phyloP scores from a whole-genome alignment of 352 stramenopile genomes.

The Pythium oligandrum region DNA sequence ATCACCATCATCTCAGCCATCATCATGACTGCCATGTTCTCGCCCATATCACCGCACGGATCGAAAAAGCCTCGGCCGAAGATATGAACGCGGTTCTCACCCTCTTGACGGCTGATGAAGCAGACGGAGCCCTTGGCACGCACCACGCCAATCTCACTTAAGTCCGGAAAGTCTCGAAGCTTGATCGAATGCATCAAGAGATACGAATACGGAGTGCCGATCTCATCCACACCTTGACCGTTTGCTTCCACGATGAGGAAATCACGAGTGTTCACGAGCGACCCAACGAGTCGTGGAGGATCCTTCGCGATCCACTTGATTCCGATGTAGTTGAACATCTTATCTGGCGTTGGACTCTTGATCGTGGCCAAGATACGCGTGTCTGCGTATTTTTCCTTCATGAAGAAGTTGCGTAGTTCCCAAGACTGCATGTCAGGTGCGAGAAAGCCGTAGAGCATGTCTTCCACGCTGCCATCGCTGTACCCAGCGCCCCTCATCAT shows the following conservation, averaged over 20 bases:
- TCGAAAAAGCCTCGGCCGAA: conserved; percentile 47
- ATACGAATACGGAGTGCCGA: conserved; percentile 33
- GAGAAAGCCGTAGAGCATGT: conserved; percentile 41
- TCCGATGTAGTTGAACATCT: conserved; percentile 41
- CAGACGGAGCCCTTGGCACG: conserved; percentile 42
- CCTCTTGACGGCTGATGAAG: conserved; percentile 34
- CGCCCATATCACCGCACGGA: conserved; percentile 37
- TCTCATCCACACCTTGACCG: conserved; percentile 25
- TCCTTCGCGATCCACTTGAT: conserved; percentile 61
- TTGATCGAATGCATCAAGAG: conserved; percentile 50
- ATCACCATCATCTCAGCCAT: conserved; percentile 38
- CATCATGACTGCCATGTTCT: conserved; percentile 32
- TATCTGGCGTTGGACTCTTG: conserved; percentile 16
- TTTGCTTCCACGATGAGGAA: conserved; percentile 44
- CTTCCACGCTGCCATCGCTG: conserved; percentile 46
- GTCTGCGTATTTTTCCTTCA: conserved; percentile 49
- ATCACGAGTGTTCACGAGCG: conserved; percentile 40
- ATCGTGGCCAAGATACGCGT: conserved; percentile 38
- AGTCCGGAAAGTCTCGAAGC: conserved; percentile 28
- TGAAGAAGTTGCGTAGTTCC: conserved; percentile 38
- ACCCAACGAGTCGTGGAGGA: conserved; percentile 27
- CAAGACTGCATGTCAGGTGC: conserved; percentile 34
- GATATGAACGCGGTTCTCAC: conserved; percentile 21
- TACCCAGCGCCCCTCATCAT: conserved; percentile 35
- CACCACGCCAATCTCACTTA: conserved; percentile 36